Percentiles rank a stretch among this genome's conserved stretches.
phyloP scores from a whole-genome alignment of 495 filamentous ascomycete species.

The Aspergillus affinis region DNA sequence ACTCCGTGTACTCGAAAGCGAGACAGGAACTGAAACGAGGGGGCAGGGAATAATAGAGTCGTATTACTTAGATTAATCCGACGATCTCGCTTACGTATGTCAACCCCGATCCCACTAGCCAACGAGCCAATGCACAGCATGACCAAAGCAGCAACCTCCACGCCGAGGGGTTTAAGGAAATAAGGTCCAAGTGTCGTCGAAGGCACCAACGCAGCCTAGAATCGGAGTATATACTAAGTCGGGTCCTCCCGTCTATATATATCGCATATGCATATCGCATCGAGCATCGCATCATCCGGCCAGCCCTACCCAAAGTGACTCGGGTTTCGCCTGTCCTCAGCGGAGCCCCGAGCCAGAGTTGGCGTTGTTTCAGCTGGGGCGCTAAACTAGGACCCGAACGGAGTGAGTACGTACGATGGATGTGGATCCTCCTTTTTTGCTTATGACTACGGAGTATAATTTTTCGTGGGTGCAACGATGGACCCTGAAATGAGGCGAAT shows the following conservation, averaged over 20 bases:
- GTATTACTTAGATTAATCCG: not conserved
- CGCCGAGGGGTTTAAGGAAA: constrained; percentile 1
- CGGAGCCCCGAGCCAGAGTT: not conserved
- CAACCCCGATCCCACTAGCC: constrained; percentile 21
- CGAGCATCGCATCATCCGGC: not conserved
- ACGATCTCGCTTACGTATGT: constrained; percentile 16
- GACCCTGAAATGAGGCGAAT: not conserved
- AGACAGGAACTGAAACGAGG: not conserved
- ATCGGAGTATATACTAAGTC: not conserved
- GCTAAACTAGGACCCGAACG: not conserved
- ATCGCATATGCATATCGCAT: not conserved
- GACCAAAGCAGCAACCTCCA: constrained; percentile 25
- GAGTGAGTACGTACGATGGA: not conserved
- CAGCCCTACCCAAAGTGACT: not conserved
- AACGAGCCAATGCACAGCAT: constrained; percentile 13
- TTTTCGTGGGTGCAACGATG: not conserved
- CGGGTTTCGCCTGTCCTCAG: not conserved
- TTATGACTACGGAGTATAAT: no score
- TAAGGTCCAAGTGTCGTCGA: not conserved
- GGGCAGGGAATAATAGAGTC: constrained; percentile 1
- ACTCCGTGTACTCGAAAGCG: no score
- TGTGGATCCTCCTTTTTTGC: not conserved
- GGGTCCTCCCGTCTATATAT: not conserved
- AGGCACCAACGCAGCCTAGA: no score
- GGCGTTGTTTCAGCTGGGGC: not conserved